Base-by-base conservation (phyloP, 2,329 filamentous ascomycete species). In the Chalaropsis thielavioides region DNA sequence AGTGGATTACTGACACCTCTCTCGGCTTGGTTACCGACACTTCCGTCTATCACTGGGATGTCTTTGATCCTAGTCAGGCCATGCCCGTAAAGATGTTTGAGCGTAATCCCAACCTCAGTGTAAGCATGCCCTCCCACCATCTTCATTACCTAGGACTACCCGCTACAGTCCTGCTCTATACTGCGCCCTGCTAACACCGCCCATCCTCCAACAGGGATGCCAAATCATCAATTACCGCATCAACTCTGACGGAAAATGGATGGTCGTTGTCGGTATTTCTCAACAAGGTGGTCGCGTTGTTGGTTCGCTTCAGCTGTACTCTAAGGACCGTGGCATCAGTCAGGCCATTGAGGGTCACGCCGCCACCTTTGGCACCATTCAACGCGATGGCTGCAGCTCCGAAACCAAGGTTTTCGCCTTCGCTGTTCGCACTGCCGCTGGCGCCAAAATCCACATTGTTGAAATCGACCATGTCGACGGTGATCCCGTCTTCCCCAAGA, bases 171-270 rank as follows among this genome's bases (percentile, higher is more conserved):
- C 31, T 35, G 7, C 3, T 35, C 3, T 35, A 24, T 51, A 24
- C 24, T 11, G 22, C 10, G 10, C 19, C 22, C 15, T 51, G n/a
- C 54, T 58, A 58, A 58, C 54, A 6, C 5, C 27, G 4, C 17
- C 10, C 17, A 59, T n/a, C 13, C 24, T 51, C 13, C 22, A 11
- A 27, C 71, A 95, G 90, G 88, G 88, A 69, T 95, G 90, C 77
- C 94, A 99, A 84, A 99, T 99, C 76, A 99, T 99, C 83, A 99
- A 97, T 80, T 99, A 99, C 79, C 90, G 92, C 70, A 89, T 95
- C 71, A 96, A 92, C 76, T 85, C 87, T 69, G 92, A 99, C 69
- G 90, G 91, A 74, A 96, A 96, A 77, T 99, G 94, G 94, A 95
- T 95, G 86, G 92, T 95, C 38, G 87, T 96, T 65, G 91, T 99